Evolutionary conservation across 2,329 filamentous ascomycete species (phyloP).

Genomic region (Ascochyta viciae-villosae): DNA sequence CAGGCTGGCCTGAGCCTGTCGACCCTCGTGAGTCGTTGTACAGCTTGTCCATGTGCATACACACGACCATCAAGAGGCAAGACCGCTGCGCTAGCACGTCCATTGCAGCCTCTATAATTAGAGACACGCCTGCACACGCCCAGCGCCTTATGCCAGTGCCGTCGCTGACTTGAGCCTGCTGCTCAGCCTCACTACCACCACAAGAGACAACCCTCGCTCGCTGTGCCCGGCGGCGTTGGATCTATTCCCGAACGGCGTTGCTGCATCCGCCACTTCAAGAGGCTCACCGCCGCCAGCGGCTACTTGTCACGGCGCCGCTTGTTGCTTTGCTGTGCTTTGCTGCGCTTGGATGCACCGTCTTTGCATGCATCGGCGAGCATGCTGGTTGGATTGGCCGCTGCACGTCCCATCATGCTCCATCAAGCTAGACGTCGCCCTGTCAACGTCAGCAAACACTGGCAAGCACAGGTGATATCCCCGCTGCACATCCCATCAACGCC

Average conservation of each 20-base stretch:
- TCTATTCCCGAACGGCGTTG: constrained; percentile 10
- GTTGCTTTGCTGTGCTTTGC: constrained; percentile 8
- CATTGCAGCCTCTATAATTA: constrained; percentile 29
- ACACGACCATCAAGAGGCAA: constrained; percentile 10
- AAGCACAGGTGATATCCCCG: constrained; percentile 6
- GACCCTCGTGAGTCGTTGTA: not conserved
- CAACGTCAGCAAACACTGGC: constrained; percentile 18
- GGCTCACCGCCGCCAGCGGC: constrained; percentile 18
- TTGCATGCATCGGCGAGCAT: constrained; percentile 9
- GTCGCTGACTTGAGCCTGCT: constrained; percentile 14
- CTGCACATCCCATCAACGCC: constrained; percentile 10
- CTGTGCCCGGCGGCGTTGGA: constrained; percentile 12
- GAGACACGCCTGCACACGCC: constrained; percentile 17
- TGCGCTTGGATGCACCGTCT: not conserved
- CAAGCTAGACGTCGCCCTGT: constrained; percentile 18
- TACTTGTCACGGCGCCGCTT: constrained; percentile 5
- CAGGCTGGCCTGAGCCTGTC: constrained; percentile 11
- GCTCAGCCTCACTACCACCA: constrained; percentile 36
- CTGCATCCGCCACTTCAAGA: constrained; percentile 7
- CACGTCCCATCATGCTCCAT: constrained; percentile 14
- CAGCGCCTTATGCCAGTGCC: constrained; percentile 23
- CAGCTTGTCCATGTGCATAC: not conserved
- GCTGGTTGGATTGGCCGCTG: constrained; percentile 14
- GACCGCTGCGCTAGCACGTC: constrained; percentile 9
- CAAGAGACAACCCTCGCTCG: constrained; percentile 7